Conservation (phyloP, 371 early-diverging fungal genomes). For the Sporodiniella umbellata region DNA sequence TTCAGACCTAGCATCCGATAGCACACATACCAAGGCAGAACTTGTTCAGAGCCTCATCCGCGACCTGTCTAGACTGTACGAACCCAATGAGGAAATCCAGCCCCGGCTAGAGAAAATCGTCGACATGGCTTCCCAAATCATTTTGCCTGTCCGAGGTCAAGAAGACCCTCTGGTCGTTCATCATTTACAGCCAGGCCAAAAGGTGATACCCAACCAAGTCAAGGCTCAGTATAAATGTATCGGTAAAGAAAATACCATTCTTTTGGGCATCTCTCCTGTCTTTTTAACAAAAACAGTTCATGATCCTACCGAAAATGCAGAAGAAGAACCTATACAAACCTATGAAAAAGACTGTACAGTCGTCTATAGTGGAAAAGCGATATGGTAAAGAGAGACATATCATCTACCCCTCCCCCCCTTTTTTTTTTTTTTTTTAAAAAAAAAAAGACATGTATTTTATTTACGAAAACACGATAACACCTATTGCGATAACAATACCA, state of each 20-base stretch:
- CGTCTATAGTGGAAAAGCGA: conserved; percentile 17
- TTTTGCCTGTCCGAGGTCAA: conserved; percentile 20
- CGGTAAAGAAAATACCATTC: conserved; percentile 1
- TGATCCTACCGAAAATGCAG: no score
- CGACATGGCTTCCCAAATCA: conserved; percentile 20
- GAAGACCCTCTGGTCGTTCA: conserved; percentile 8
- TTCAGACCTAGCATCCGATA: neutral
- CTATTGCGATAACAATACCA: no score
- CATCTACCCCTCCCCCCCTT: neutral
- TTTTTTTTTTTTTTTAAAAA: neutral
- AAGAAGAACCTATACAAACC: conserved; percentile 1
- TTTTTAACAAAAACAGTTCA: conserved; percentile 17
- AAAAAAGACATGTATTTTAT: no score
- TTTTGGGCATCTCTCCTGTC: conserved; percentile 13
- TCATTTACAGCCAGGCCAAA: neutral
- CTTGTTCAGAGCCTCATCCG: neutral
- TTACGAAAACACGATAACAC: no score
- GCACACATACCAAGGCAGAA: neutral
- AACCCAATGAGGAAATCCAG: neutral
- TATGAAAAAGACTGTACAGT: conserved; percentile 7
- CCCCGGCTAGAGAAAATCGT: conserved; percentile 11
- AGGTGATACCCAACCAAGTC: conserved; percentile 10
- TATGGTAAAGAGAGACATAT: conserved; percentile 4
- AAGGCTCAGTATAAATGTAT: conserved; percentile 8
- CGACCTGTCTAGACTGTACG: neutral